Evolutionary conservation across 2,329 filamentous ascomycete genomes (phyloP).

Genomic region (Aspergillus eucalypticola): DNA sequence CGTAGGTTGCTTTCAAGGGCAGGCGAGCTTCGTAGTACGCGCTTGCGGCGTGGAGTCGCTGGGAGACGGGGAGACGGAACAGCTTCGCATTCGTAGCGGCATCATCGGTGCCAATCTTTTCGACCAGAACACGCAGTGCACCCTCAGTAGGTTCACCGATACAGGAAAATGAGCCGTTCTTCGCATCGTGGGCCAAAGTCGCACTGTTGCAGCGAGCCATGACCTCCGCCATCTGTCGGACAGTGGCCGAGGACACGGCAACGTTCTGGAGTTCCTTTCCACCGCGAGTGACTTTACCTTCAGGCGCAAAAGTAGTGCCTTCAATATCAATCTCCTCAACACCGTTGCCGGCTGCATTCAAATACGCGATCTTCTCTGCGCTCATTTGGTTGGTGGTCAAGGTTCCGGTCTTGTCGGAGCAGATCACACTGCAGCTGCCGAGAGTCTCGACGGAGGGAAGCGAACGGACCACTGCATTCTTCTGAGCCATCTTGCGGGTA

Average conservation of each 20-base stretch:
- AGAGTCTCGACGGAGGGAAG: slow-evolving; percentile 96
- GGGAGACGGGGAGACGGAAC: slow-evolving; percentile 49
- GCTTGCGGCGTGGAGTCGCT: slow-evolving; percentile 79
- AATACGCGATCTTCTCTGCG: slow-evolving; percentile 85
- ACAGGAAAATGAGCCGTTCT: slow-evolving; percentile 71
- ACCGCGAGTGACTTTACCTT: slow-evolving; percentile 69
- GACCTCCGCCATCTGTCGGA: slow-evolving; percentile 73
- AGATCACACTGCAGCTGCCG: slow-evolving; percentile 98
- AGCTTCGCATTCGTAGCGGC: slow-evolving; percentile 57
- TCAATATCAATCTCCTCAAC: slow-evolving; percentile 87
- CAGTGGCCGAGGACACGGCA: slow-evolving; percentile 69
- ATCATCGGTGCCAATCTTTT: slow-evolving; percentile 88
- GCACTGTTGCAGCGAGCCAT: slow-evolving; percentile 85
- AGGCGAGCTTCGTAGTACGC: slow-evolving; percentile 77
- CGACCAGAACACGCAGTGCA: slow-evolving; percentile 82
- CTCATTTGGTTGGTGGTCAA: slow-evolving; percentile 99
- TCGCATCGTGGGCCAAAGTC: slow-evolving; percentile 76
- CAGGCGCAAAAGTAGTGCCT: slow-evolving; percentile 87
- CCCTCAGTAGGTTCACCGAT: slow-evolving; percentile 96
- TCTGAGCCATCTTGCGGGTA: slow-evolving; percentile 97
- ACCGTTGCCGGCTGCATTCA: slow-evolving; percentile 70
- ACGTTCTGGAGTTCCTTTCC: slow-evolving; percentile 70
- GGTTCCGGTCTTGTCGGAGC: slow-evolving; percentile 98
- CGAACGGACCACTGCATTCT: slow-evolving; percentile 95
- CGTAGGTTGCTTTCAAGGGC: slow-evolving; percentile 79